These are phyloP conservation scores for Microbotryum violaceum DNA, from an alignment of 1,284 basidiomycete genomes.

Conservation along the genomic window DNA sequence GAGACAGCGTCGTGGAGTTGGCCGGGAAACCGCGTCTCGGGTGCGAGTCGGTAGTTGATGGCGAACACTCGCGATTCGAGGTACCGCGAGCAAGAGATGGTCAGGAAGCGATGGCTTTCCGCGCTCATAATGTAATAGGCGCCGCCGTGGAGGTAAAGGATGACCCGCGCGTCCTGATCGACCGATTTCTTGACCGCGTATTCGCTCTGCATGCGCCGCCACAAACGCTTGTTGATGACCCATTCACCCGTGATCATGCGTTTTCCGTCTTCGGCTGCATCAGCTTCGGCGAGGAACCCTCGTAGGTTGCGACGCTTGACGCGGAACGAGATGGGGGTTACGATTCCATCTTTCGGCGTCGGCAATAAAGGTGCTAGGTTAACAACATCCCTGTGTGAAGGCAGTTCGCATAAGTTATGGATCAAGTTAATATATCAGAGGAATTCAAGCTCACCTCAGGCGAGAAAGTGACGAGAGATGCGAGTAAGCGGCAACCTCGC, in stretches of 20 bases:
- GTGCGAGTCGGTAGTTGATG: constrained; percentile 92
- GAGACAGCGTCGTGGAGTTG: constrained; percentile 84
- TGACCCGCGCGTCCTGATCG: constrained; percentile 60
- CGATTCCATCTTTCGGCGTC: constrained; percentile 83
- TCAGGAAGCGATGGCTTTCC: constrained; percentile 85
- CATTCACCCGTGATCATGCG: constrained; percentile 89
- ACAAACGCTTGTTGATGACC: constrained; percentile 86
- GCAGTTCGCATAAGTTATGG: neutral
- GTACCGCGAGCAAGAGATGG: constrained; percentile 83
- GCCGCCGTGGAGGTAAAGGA: constrained; percentile 90
- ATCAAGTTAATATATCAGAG: neutral
- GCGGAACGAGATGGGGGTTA: constrained; percentile 87
- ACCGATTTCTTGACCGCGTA: constrained; percentile 43
- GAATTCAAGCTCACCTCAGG: constrained; percentile 24
- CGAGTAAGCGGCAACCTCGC: constrained; percentile 74
- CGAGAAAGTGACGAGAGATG: constrained; percentile 69
- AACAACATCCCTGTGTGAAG: constrained; percentile 63
- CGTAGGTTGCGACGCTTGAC: constrained; percentile 65
- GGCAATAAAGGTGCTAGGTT: constrained; percentile 74
- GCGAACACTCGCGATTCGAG: constrained; percentile 91
- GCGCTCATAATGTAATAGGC: constrained; percentile 92
- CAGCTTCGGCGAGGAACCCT: constrained; percentile 67
- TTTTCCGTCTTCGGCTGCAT: constrained; percentile 61
- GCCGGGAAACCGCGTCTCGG: constrained; percentile 88
- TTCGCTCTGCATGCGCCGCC: constrained; percentile 78